phyloP scores from a whole-genome alignment of 2,329 filamentous ascomycete genomes.

The Ceratocystis huliohia region DNA sequence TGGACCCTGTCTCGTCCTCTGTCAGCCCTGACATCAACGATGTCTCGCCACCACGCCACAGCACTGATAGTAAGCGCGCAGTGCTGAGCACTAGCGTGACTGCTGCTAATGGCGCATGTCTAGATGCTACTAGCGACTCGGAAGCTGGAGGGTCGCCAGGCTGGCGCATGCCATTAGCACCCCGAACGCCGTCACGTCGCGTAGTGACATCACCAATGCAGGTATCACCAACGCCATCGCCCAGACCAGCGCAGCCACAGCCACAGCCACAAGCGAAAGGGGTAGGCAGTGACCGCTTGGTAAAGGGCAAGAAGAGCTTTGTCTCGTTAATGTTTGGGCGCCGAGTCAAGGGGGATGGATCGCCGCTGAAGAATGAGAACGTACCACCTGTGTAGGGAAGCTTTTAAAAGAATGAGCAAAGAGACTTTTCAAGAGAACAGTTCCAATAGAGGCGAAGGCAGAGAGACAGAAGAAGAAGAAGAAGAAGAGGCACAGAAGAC shows the following conservation, averaged over 20 bases:
- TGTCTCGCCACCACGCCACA: background rate
- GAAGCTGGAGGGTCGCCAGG: background rate
- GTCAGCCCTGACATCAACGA: background rate
- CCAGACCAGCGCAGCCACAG: background rate
- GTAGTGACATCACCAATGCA: background rate
- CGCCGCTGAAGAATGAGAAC: constrained; percentile 7
- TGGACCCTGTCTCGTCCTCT: background rate
- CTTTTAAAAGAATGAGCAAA: background rate
- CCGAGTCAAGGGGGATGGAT: constrained; percentile 5
- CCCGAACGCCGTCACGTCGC: background rate
- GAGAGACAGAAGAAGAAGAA: background rate
- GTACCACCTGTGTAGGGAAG: background rate
- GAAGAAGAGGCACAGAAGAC: background rate
- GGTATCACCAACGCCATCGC: background rate
- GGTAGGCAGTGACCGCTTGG: background rate
- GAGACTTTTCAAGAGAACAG: too few species aligned
- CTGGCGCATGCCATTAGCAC: background rate
- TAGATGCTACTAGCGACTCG: background rate
- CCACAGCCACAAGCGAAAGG: background rate
- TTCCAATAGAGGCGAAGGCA: background rate
- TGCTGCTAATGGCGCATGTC: background rate
- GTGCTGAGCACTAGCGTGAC: background rate
- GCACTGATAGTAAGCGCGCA: constrained; percentile 2
- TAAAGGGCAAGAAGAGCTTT: constrained; percentile 36
- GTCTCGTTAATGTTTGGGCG: constrained; percentile 32